Conservation (phyloP, 2,329 filamentous ascomycete genomes). For the Ascochyta rabiei region DNA sequence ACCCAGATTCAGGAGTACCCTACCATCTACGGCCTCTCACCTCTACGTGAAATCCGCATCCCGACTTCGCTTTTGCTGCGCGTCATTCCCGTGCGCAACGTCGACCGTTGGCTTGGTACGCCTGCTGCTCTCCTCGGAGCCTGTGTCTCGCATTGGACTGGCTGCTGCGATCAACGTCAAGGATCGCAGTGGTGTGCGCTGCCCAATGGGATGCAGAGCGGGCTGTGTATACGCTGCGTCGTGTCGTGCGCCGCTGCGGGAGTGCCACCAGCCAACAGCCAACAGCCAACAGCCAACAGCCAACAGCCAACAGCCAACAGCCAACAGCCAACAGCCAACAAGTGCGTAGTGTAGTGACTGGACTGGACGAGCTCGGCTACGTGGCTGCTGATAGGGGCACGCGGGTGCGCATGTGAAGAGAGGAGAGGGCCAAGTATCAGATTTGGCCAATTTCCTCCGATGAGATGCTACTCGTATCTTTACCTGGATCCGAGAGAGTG, state of each 20-base stretch:
- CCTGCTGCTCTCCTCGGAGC: not conserved
- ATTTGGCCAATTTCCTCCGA: not conserved
- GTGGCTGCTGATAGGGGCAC: conserved; percentile 15
- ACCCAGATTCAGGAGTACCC: conserved; percentile 1
- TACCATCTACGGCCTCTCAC: conserved; percentile 2
- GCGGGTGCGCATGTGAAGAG: conserved; percentile 7
- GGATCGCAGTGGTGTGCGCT: not conserved
- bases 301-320: too few species aligned
- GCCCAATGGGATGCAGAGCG: conserved; percentile 1
- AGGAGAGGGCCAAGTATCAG: conserved; percentile 4
- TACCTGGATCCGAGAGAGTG: conserved; percentile 6
- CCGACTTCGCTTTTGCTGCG: not conserved
- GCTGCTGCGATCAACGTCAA: not conserved
- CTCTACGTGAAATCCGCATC: not conserved
- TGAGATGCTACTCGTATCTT: not conserved
- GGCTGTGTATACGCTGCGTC: not conserved
- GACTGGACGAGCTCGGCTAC: not conserved
- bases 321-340: conserved; percentile 6
- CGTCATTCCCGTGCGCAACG: conserved; percentile 7
- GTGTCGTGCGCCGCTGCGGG: conserved; percentile 10
- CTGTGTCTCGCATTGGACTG: conserved; percentile 2
- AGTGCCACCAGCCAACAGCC: conserved; percentile 9
- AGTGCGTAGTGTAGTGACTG: not conserved
- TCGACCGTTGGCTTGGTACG: conserved; percentile 3
- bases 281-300: too few species aligned